Evolutionary conservation across 2,329 filamentous ascomycete species (phyloP).

Genomic region (Aspergillus tamarii): DNA sequence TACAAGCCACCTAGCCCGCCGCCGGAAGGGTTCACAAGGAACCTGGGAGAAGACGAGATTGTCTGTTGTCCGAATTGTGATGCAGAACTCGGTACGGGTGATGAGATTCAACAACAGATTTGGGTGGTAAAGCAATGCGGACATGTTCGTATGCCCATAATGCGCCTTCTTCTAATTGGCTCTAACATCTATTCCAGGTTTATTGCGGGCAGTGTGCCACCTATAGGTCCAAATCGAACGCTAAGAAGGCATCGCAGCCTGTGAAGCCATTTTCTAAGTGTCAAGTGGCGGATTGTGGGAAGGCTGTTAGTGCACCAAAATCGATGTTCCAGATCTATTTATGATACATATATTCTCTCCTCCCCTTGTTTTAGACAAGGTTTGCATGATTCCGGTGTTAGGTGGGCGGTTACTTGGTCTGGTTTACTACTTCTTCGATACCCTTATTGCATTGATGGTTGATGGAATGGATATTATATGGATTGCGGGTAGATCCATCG

Average conservation of each 20-base stretch:
- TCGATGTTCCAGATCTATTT: constrained; percentile 53
- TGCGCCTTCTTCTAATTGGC: constrained; percentile 7
- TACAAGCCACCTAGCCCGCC: constrained; percentile 69
- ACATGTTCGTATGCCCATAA: constrained; percentile 66
- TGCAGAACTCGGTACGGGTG: constrained; percentile 78
- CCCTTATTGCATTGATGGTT: constrained; percentile 19
- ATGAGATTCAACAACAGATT: constrained; percentile 75
- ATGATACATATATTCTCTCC: constrained; percentile 29
- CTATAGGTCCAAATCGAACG: constrained; percentile 41
- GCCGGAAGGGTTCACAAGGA: constrained; percentile 77
- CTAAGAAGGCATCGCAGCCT: constrained; percentile 36
- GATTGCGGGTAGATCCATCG: not conserved
- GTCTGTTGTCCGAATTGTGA: constrained; percentile 86
- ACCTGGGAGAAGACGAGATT: constrained; percentile 70
- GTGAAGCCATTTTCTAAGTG: constrained; percentile 49
- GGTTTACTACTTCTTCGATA: constrained; percentile 21
- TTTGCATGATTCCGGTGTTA: constrained; percentile 11
- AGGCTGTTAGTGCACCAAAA: constrained; percentile 40
- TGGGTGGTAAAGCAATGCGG: constrained; percentile 92
- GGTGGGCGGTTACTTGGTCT: constrained; percentile 3
- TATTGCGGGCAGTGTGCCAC: constrained; percentile 53
- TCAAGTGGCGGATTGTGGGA: constrained; percentile 46
- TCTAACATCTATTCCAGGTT: constrained; percentile 37
- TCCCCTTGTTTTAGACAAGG: constrained; percentile 5
- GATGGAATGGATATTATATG: constrained; percentile 6